Percentiles rank a stretch among this genome's conserved stretches.
Evolutionary conservation across 1,284 basidiomycete genomes (phyloP).

Genomic region (Porodaedalea pini): DNA sequence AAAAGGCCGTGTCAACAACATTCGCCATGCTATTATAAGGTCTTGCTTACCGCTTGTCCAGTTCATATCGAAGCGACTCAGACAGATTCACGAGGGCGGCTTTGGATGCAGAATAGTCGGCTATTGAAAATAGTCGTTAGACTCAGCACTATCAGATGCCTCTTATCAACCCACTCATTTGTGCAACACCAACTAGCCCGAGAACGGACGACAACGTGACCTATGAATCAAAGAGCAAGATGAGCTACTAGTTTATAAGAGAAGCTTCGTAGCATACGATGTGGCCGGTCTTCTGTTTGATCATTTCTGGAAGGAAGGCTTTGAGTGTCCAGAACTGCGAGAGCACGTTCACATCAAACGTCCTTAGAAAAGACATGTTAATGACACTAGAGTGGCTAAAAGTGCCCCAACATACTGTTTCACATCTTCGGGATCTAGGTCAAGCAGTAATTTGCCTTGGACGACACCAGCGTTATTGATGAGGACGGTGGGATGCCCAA

Average conservation of each 20-base stretch:
- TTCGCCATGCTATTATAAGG: conserved; percentile 14
- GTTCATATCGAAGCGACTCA: conserved; percentile 79
- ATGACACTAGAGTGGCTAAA: conserved; percentile 1
- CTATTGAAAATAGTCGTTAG: conserved; percentile 43
- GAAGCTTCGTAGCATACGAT: conserved; percentile 52
- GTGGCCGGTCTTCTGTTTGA: conserved; percentile 76
- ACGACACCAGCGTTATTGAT: conserved; percentile 97
- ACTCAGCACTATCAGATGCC: conserved; percentile 18
- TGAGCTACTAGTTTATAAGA: conserved; percentile 11
- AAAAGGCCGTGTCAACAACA: conserved; percentile 21
- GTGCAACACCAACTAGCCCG: conserved; percentile 71
- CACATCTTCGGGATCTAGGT: conserved; percentile 75
- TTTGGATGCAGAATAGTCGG: conserved; percentile 88
- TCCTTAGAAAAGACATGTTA: conserved; percentile 46
- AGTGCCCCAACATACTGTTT: conserved; percentile 58
- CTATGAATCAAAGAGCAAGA: conserved; percentile 34
- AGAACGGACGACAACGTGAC: conserved; percentile 80
- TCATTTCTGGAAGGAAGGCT: conserved; percentile 90
- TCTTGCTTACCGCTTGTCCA: conserved; percentile 60
- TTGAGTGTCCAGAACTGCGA: conserved; percentile 90
- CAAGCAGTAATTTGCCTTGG: conserved; percentile 82
- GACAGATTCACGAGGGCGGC: conserved; percentile 76
- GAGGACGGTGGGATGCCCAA: conserved; percentile 85
- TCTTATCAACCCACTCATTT: conserved; percentile 62
- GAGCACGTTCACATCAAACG: conserved; percentile 85